phyloP scores from a whole-genome alignment of 495 filamentous ascomycete genomes.

The Talaromyces proteolyticus region DNA sequence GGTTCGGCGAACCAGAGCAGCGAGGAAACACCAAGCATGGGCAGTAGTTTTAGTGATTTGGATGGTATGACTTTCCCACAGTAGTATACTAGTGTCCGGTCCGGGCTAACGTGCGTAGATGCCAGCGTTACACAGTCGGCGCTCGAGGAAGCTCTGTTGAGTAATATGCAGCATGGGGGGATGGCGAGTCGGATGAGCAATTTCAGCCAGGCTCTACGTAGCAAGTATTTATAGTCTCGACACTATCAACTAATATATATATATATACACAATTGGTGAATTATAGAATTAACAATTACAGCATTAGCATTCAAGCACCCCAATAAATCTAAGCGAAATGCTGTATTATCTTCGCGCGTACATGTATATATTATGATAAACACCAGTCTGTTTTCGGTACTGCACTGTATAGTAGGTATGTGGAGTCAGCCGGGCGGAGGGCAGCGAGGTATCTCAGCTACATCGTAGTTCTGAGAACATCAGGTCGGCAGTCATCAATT shows the following conservation, averaged over 20 bases:
- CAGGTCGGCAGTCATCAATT: neutral
- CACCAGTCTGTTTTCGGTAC: neutral
- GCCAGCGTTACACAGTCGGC: constrained; percentile 91
- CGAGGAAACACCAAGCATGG: constrained; percentile 92
- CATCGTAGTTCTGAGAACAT: neutral
- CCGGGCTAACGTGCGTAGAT: constrained; percentile 43
- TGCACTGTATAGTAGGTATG: no score
- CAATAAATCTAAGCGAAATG: no score
- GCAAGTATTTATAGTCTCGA: constrained; percentile 32
- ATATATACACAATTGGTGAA: neutral
- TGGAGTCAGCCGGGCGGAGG: no score
- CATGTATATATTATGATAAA: no score
- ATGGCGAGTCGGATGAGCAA: constrained; percentile 88
- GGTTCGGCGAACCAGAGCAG: constrained; percentile 60
- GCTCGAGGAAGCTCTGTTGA: constrained; percentile 86
- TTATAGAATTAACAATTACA: no score
- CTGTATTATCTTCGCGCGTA: no score
- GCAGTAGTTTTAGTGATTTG: constrained; percentile 94
- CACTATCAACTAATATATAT: no score
- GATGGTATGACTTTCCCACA: constrained; percentile 58
- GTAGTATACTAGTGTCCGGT: neutral
- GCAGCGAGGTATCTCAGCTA: neutral
- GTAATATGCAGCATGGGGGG: constrained; percentile 78
- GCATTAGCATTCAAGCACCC: no score
- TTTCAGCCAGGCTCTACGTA: constrained; percentile 62